Base-by-base conservation (phyloP, 768 basidiomycete species). In the Saitozyma podzolica region DNA sequence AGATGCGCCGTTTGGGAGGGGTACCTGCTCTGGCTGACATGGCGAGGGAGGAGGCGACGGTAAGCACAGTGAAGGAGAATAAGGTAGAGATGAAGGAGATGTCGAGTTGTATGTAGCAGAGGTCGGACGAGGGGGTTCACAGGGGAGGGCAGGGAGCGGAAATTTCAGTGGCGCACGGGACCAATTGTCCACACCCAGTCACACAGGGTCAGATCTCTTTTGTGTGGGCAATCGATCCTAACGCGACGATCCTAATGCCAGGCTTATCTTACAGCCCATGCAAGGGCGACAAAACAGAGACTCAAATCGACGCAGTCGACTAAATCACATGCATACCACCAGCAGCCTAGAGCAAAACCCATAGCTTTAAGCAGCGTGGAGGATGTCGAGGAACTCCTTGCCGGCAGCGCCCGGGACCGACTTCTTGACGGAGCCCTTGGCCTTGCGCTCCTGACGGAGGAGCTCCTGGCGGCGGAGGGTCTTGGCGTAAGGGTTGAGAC, bases 401-500 rank as follows among this genome's bases (percentile, higher is more conserved):
- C 89, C 87, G 63, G 92, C 82, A 45, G 63, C 82, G 81, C 81
- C 69, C 45, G 78, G 84, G 80, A 83, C 88, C 87, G 84, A 85
- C 85, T 70, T 83, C 83, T 84, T 85, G 79, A 82, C 82, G 60
- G 72, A 66, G 50, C 68, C 72, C 72, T 78, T 76, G 63, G 63
- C 56, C 63, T 73, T 72, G 47, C 67, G 67, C 76, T 81, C 70
- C 53, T 63, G 56, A 67, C 73, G 73, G 63, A 78, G 61, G 69
- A 95, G 82, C 79, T 95, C 92, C 76, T 92, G 89, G 72, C 89
- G 84, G 80, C 91, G 89, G 75, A 93, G 81, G 50, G 89, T 89
- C 86, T 95, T 95, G 75, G 94, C 95, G 82, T 98, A 97, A 57
- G 95, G 95, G 85, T 98, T 98, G 83, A 98, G 86, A 75, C 93